Percentiles rank a stretch among this genome's conserved stretches.
Evolutionary conservation across 2,329 filamentous ascomycete genomes (phyloP).

Genomic region (Aspergillus sclerotialis): DNA sequence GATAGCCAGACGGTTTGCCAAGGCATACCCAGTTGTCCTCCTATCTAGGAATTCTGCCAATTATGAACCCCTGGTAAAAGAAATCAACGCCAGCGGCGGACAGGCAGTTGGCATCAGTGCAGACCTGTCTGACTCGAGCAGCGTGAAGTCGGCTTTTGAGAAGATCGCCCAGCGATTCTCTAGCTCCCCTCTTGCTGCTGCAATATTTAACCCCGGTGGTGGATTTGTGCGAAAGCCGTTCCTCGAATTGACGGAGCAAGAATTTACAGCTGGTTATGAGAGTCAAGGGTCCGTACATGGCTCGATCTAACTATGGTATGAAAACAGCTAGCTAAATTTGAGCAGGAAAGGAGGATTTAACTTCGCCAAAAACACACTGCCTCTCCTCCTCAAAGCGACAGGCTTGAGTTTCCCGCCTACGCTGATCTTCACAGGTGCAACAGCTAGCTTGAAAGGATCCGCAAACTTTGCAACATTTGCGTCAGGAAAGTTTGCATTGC

Average conservation of each 20-base stretch:
- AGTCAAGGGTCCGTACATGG: slow-evolving; percentile 45
- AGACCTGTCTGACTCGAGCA: slow-evolving; percentile 48
- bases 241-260: slow-evolving; percentile 52
- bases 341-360: slow-evolving; percentile 57
- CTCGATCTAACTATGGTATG: too few relatives aligned
- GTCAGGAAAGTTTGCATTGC: slow-evolving; percentile 70
- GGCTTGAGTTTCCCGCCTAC: slow-evolving; percentile 61
- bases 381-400: slow-evolving; percentile 58
- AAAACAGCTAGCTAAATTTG: too few relatives aligned
- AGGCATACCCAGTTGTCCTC: slow-evolving; percentile 52
- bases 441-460: slow-evolving; percentile 67
- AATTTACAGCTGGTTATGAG: slow-evolving; percentile 47
- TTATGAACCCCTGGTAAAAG: slow-evolving; percentile 48
- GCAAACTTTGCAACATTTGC: slow-evolving; percentile 66
- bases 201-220: slow-evolving; percentile 56
- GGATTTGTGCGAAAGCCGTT: slow-evolving; percentile 54
- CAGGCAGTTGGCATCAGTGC: slow-evolving; percentile 55
- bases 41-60: slow-evolving; percentile 53
- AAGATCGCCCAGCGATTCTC: slow-evolving; percentile 49
- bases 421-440: slow-evolving; percentile 80
- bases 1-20: slow-evolving; percentile 54
- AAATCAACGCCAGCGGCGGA: slow-evolving; percentile 54
- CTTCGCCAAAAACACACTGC: slow-evolving; percentile 67
- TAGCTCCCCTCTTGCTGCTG: slow-evolving; percentile 40
- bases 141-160: slow-evolving; percentile 48